phyloP scores from a whole-genome alignment of 23 red algal species.

The Gracilaria vermiculophylla region DNA sequence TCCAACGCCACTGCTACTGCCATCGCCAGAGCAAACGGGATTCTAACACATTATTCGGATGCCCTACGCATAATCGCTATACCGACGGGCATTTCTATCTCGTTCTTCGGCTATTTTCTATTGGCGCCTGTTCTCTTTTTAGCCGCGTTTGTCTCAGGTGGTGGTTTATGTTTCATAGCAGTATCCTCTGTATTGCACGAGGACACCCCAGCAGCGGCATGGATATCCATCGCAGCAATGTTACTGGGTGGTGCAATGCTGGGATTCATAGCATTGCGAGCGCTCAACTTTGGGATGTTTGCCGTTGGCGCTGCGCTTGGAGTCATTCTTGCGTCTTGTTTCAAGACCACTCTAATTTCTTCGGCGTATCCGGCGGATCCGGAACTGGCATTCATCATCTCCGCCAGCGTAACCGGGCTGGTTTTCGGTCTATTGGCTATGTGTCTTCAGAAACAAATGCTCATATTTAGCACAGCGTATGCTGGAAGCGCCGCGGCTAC shows the following conservation, averaged over 20 bases:
- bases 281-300: conserved; percentile 59
- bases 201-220: conserved; percentile 23
- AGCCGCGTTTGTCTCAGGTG: conserved; percentile 52
- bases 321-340: conserved; percentile 33
- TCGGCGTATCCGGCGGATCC: conserved; percentile 19
- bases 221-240: conserved; percentile 60
- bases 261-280: conserved; percentile 47
- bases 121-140: conserved; percentile 50
- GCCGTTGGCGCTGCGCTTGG: conserved; percentile 57
- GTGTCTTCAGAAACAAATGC: conserved; percentile 63
- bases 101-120: conserved; percentile 73
- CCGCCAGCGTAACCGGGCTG: not conserved
- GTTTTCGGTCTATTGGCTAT: conserved; percentile 43
- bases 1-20: conserved; percentile 48
- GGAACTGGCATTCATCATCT: conserved; percentile 24
- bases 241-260: conserved; percentile 58
- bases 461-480: conserved; percentile 66
- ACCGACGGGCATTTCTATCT: conserved; percentile 13
- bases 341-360: conserved; percentile 33
- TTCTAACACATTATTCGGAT: conserved; percentile 36
- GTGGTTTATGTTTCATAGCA: conserved; percentile 56
- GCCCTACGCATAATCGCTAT: conserved; percentile 36
- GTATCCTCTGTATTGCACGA: conserved; percentile 31
- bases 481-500: conserved; percentile 18
- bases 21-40: conserved; percentile 13